phyloP scores from a whole-genome alignment of 345 rosid species.

The Microcos paniculata region DNA sequence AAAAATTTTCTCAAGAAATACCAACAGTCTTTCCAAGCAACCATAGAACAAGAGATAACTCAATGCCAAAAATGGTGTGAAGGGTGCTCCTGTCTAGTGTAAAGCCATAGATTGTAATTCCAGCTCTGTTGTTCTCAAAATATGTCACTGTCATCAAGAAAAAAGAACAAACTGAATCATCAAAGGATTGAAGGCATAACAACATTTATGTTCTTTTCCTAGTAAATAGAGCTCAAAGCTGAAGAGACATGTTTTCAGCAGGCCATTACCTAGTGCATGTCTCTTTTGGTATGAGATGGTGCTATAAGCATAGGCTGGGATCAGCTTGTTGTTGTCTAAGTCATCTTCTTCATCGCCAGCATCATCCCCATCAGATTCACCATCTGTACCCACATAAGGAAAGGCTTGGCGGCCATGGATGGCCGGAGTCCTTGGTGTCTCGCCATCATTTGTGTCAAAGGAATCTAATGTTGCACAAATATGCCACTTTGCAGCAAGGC shows the following conservation, averaged over 20 bases:
- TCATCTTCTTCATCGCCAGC: conserved; percentile 86
- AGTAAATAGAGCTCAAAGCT: not conserved
- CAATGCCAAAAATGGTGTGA: conserved; percentile 79
- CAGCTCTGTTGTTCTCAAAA: conserved; percentile 90
- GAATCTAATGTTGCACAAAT: conserved; percentile 79
- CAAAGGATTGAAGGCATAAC: not conserved
- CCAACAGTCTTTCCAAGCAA: conserved; percentile 86
- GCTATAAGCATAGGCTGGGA: conserved; percentile 68
- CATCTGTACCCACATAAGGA: conserved; percentile 10
- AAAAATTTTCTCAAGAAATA: conserved; percentile 40
- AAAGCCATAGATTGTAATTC: conserved; percentile 85
- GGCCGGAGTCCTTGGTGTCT: conserved; percentile 48
- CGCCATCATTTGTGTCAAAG: conserved; percentile 58
- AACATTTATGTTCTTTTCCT: not conserved
- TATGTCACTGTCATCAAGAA: conserved; percentile 60
- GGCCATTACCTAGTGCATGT: conserved; percentile 72
- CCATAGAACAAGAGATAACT: conserved; percentile 90
- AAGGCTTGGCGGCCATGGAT: conserved; percentile 22
- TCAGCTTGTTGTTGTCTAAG: conserved; percentile 60
- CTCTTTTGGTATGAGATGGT: conserved; percentile 89
- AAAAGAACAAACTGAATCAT: not conserved
- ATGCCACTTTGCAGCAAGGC: conserved; percentile 97
- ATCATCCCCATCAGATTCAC: conserved; percentile 49
- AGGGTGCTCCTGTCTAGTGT: conserved; percentile 74
- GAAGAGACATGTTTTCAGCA: not conserved